A percentile compares a stretch with the other conserved stretches of the same genome.
These are phyloP conservation scores for Fusarium euwallaceae DNA, from an alignment of 2,329 filamentous ascomycete genomes.

Conservation along the genomic window DNA sequence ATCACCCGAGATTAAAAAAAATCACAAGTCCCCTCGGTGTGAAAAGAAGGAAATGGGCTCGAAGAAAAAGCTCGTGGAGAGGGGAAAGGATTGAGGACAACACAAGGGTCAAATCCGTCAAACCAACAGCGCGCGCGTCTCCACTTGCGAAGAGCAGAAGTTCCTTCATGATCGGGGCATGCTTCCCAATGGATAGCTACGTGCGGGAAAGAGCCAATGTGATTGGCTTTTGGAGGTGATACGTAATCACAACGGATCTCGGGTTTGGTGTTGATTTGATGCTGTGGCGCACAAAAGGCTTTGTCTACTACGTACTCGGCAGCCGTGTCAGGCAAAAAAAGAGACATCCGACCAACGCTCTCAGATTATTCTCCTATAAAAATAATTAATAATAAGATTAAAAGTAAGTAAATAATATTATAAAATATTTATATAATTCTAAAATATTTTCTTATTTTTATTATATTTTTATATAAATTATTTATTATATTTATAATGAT, in stretches of 20 bases:
- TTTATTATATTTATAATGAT: too few relatives aligned
- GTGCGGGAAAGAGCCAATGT: conserved; percentile 11
- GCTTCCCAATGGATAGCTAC: neutral
- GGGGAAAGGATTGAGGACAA: neutral
- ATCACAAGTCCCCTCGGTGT: neutral
- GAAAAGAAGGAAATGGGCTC: neutral
- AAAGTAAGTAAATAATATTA: too few relatives aligned
- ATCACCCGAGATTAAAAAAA: neutral
- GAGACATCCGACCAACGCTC: too few relatives aligned
- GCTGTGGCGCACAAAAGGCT: conserved; percentile 8
- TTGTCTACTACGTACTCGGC: neutral
- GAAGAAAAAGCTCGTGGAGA: neutral
- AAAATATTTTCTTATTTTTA: too few relatives aligned
- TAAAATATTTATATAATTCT: too few relatives aligned
- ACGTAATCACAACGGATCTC: conserved; percentile 15
- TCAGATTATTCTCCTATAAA: too few relatives aligned
- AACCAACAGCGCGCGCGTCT: neutral
- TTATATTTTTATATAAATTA: too few relatives aligned
- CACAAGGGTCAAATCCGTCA: conserved; percentile 3
- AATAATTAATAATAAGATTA: too few relatives aligned
- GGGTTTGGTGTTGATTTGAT: conserved; percentile 10
- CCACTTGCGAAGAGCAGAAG: neutral
- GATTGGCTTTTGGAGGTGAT: conserved; percentile 16
- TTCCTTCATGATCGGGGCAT: neutral
- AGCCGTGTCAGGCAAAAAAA: too few relatives aligned